phyloP scores from a whole-genome alignment of 306 rosid genomes.

The Myrica gale region DNA sequence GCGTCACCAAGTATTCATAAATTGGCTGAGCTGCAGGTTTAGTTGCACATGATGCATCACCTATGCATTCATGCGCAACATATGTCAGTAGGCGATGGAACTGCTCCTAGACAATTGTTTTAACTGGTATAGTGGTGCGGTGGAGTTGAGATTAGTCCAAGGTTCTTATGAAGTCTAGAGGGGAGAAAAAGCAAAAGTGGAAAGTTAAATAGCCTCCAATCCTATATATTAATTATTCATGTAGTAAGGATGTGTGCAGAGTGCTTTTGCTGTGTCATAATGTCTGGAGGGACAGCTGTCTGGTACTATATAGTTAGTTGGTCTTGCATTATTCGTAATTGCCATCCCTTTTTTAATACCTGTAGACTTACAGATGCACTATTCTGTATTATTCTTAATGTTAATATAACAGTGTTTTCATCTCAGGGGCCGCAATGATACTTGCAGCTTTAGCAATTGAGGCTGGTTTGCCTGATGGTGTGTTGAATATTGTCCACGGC shows the following conservation, averaged over 20 bases:
- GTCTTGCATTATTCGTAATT: slow-evolving; percentile 2
- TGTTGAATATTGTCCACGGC: slow-evolving; percentile 71
- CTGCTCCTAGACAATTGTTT: background rate
- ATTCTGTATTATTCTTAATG: background rate
- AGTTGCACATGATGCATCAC: too few relatives aligned
- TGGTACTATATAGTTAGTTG: background rate
- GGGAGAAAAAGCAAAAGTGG: background rate
- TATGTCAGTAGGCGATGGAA: background rate
- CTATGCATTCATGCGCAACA: background rate
- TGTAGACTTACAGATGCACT: slow-evolving; percentile 9
- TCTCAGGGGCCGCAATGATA: slow-evolving; percentile 63
- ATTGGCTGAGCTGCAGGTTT: background rate
- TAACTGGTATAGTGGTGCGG: background rate
- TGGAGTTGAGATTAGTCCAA: background rate
- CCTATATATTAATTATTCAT: background rate
- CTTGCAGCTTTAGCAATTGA: slow-evolving; percentile 66
- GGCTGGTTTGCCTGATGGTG: slow-evolving; percentile 80
- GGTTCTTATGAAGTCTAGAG: background rate
- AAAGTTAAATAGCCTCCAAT: background rate
- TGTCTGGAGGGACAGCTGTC: background rate
- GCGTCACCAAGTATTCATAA: background rate
- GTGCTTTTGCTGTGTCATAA: background rate
- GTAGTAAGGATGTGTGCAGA: background rate
- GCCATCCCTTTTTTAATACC: background rate
- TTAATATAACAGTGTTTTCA: slow-evolving; percentile 19